Percentiles rank a stretch among this genome's conserved stretches.
Conservation (phyloP, 495 filamentous ascomycete genomes). For the Staphylotrichum longicolle region DNA sequence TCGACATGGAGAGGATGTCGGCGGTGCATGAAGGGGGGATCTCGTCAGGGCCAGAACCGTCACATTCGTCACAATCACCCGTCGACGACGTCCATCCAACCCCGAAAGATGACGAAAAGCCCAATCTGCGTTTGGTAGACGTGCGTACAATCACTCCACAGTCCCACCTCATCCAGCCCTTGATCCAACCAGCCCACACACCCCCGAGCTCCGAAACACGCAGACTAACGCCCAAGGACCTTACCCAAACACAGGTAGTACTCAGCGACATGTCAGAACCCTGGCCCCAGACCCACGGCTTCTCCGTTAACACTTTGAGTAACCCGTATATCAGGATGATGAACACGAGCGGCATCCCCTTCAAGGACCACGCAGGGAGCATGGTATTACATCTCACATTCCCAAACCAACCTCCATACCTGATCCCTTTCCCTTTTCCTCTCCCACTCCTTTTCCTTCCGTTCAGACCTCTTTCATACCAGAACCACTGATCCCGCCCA, state of each 20-base stretch:
- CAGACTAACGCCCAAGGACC: not conserved
- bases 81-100: constrained; percentile 20
- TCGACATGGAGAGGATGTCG: constrained; percentile 48
- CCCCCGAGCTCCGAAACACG: no score
- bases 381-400: constrained; percentile 59
- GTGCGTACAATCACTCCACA: constrained; percentile 34
- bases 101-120: constrained; percentile 27
- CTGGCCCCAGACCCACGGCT: constrained; percentile 77
- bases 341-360: constrained; percentile 87
- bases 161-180: not conserved
- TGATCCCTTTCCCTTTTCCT: not conserved
- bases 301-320: constrained; percentile 83
- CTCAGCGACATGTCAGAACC: constrained; percentile 98
- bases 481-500: no score
- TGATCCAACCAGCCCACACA: no score
- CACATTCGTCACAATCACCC: not conserved
- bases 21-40: constrained; percentile 30
- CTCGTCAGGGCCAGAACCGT: not conserved
- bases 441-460: not conserved
- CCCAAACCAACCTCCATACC: constrained; percentile 25
- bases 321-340: constrained; percentile 96
- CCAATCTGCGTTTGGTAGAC: constrained; percentile 60
- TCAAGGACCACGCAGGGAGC: constrained; percentile 88
- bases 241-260: constrained; percentile 55
- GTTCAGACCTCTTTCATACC: no score